phyloP scores from a whole-genome alignment of 768 basidiomycete genomes.

The Hortiboletus flavorubellus region DNA sequence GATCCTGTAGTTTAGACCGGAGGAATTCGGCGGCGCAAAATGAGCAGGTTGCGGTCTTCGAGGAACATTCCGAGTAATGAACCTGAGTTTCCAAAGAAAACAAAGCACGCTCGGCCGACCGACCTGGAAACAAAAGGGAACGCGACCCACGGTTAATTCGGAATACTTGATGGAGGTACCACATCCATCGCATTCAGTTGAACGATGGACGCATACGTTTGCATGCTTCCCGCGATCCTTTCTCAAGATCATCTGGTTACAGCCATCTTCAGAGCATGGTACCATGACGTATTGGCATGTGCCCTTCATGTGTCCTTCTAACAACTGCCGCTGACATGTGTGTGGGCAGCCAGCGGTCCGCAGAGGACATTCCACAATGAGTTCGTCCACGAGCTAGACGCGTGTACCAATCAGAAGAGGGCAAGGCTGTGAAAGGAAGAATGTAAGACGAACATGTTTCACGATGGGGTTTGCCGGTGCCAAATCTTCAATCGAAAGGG shows the following conservation, averaged over 20 bases:
- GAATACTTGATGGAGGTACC: slow-evolving; percentile 31
- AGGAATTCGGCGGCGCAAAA: slow-evolving; percentile 39
- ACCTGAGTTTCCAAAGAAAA: slow-evolving; percentile 25
- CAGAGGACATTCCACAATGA: slow-evolving; percentile 69
- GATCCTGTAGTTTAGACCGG: slow-evolving; percentile 34
- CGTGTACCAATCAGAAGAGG: slow-evolving; percentile 4
- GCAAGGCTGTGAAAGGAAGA: slow-evolving; percentile 1
- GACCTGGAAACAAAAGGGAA: neutral
- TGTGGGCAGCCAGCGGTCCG: slow-evolving; percentile 55
- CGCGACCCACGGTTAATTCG: slow-evolving; percentile 37
- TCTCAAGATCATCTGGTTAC: slow-evolving; percentile 41
- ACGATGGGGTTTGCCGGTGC: slow-evolving; percentile 70
- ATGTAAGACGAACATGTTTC: slow-evolving; percentile 43
- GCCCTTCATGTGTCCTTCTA: slow-evolving; percentile 60
- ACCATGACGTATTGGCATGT: slow-evolving; percentile 57
- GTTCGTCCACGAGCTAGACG: slow-evolving; percentile 76
- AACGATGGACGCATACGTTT: slow-evolving; percentile 35
- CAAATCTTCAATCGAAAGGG: slow-evolving; percentile 57
- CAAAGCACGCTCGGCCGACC: neutral
- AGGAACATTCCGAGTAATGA: slow-evolving; percentile 40
- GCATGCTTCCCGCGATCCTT: slow-evolving; percentile 46
- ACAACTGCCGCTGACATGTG: slow-evolving; percentile 63
- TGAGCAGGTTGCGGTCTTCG: slow-evolving; percentile 36
- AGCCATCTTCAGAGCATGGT: slow-evolving; percentile 46
- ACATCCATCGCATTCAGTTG: slow-evolving; percentile 40